Percentiles rank a stretch among this genome's conserved stretches.
These are phyloP conservation scores for Bjerkandera adusta DNA, from an alignment of 1,284 basidiomycete genomes.

Conservation along the genomic window DNA sequence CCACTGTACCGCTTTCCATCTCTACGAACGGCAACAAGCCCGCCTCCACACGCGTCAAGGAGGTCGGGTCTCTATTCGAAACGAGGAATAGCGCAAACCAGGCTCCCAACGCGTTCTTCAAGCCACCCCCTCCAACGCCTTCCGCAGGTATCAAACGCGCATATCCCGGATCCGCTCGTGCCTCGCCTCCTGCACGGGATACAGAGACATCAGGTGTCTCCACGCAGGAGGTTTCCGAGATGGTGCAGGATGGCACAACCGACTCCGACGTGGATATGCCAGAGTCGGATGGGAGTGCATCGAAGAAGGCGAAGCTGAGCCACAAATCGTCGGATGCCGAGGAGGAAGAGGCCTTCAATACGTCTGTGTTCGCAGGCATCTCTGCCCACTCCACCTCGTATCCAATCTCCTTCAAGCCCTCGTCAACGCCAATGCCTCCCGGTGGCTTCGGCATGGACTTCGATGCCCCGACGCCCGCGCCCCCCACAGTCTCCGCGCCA, in stretches of 20 bases:
- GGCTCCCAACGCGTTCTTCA: slow-evolving; percentile 60
- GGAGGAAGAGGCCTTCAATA: too few relatives aligned
- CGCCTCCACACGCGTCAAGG: slow-evolving; percentile 15
- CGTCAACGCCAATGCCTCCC: slow-evolving; percentile 12
- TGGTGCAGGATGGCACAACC: slow-evolving; percentile 20
- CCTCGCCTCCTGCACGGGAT: slow-evolving; percentile 4
- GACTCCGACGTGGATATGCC: slow-evolving; percentile 15
- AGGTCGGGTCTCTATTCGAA: slow-evolving; percentile 43
- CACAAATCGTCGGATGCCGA: too few relatives aligned
- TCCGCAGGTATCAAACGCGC: slow-evolving; percentile 18
- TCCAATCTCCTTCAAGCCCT: neutral
- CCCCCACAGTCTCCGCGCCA: too few relatives aligned
- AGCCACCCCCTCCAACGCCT: slow-evolving; percentile 37
- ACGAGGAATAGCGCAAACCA: slow-evolving; percentile 42
- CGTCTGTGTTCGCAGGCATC: too few relatives aligned
- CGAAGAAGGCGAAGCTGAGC: too few relatives aligned
- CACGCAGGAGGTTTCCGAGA: slow-evolving; percentile 19
- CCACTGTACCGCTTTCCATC: slow-evolving; percentile 1
- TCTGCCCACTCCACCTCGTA: neutral
- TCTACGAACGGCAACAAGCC: slow-evolving; percentile 13
- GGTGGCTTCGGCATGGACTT: slow-evolving; percentile 9
- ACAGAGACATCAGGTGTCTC: slow-evolving; percentile 11
- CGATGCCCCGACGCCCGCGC: too few relatives aligned
- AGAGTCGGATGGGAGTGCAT: neutral
- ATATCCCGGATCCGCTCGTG: slow-evolving; percentile 15